phyloP scores from a whole-genome alignment of 371 early-diverging fungal species.

The Haplosporangium sp. region DNA sequence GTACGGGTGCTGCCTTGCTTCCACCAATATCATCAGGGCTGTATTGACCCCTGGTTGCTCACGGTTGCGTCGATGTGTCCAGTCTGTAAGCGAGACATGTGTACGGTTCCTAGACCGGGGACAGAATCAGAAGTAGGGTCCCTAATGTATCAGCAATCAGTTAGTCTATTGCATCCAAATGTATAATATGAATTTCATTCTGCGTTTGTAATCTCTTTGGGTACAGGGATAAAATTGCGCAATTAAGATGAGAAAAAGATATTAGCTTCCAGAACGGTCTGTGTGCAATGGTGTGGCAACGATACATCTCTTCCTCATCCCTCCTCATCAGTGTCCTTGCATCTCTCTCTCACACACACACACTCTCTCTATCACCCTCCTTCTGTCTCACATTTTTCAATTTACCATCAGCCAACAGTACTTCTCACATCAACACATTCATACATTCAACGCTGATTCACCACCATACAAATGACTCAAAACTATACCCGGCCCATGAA shows the following conservation, averaged over 20 bases:
- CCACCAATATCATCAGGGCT: conserved; percentile 84
- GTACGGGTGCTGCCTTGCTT: conserved; percentile 76
- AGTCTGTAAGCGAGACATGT: conserved; percentile 50
- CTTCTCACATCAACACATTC: background rate
- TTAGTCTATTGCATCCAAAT: too few relatives aligned
- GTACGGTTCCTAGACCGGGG: conserved; percentile 10
- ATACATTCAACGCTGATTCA: too few relatives aligned
- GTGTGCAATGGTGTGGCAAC: too few relatives aligned
- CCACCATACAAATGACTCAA: conserved; percentile 25
- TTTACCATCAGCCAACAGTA: too few relatives aligned
- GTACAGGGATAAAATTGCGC: too few relatives aligned
- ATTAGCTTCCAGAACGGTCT: too few relatives aligned
- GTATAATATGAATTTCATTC: too few relatives aligned
- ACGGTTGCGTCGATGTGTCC: conserved; percentile 44
- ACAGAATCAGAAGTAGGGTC: too few relatives aligned
- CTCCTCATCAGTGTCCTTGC: too few relatives aligned
- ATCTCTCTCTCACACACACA: background rate
- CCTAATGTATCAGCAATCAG: background rate
- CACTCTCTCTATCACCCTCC: background rate
- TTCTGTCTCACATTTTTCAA: background rate
- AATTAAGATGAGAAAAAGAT: too few relatives aligned
- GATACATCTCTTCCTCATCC: too few relatives aligned
- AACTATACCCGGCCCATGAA: conserved; percentile 17
- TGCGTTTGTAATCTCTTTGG: too few relatives aligned
- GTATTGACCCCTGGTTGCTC: conserved; percentile 81